These are phyloP conservation scores for Nothopassalora personata DNA, from an alignment of 2,329 filamentous ascomycete species.

Conservation along the genomic window DNA sequence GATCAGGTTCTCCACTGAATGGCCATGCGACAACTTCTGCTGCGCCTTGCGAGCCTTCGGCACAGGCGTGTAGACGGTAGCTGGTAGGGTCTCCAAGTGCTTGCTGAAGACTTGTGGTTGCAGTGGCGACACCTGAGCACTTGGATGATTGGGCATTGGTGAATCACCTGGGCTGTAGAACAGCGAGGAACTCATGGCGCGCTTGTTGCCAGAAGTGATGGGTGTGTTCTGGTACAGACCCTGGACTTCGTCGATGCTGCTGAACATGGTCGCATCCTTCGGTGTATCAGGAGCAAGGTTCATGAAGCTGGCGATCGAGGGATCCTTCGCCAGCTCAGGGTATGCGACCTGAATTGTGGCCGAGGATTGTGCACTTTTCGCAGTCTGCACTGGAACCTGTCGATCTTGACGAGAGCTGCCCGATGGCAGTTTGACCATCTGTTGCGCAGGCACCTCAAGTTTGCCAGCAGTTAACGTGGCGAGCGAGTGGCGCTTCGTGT, in stretches of 20 bases:
- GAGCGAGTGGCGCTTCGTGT: not conserved
- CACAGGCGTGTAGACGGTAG: not conserved
- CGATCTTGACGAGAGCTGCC: not conserved
- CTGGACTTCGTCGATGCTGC: not conserved
- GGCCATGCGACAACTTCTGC: not conserved
- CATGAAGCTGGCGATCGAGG: slow-evolving; percentile 17
- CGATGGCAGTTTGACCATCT: not conserved
- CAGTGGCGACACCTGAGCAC: slow-evolving; percentile 8
- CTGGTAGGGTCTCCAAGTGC: not conserved
- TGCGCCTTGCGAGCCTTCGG: not conserved
- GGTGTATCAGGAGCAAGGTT: not conserved
- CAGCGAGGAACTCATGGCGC: not conserved
- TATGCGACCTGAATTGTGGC: slow-evolving; percentile 18
- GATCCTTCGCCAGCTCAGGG: slow-evolving; percentile 22
- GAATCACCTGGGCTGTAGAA: not conserved
- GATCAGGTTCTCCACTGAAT: not conserved
- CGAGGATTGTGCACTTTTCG: slow-evolving; percentile 10
- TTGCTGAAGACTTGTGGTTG: not conserved
- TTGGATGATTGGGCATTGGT: slow-evolving; percentile 1
- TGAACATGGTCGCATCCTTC: not conserved
- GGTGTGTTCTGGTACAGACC: not conserved
- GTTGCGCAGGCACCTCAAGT: not conserved
- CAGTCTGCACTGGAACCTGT: not conserved
- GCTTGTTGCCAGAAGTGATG: not conserved
- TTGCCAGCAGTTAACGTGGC: not conserved